Conservation (phyloP, 2,329 filamentous ascomycete species). For the Gaeumannomyces sp. region DNA sequence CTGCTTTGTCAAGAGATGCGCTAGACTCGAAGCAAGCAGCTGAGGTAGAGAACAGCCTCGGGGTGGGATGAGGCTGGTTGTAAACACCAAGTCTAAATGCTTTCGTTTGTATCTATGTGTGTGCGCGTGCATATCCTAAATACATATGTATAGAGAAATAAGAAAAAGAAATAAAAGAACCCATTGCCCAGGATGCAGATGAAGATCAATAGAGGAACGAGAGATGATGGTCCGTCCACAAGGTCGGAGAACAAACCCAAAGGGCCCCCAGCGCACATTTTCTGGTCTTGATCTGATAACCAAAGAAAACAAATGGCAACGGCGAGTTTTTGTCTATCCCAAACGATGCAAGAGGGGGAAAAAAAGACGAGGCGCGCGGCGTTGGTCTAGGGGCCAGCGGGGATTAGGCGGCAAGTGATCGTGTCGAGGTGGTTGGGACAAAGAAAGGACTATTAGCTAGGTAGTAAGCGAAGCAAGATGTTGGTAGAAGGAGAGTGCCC, state of each 20-base stretch:
- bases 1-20: constrained; percentile 26
- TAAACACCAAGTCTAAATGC: not conserved
- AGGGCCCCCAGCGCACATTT: not conserved
- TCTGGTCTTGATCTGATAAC: no score
- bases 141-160: no score
- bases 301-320: not conserved
- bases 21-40: not conserved
- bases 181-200: not conserved
- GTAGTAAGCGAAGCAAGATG: not conserved
- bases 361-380: not conserved
- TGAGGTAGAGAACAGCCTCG: no score
- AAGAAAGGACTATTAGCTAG: not conserved
- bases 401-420: not conserved
- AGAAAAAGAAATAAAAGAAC: no score
- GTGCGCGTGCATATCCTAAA: no score
- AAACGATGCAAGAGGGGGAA: not conserved
- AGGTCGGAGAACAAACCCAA: not conserved
- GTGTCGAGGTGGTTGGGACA: not conserved
- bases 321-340: not conserved
- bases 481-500: not conserved
- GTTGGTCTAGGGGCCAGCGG: not conserved
- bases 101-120: not conserved
- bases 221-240: not conserved
- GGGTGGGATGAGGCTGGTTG: no score
- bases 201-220: not conserved